Evolutionary conservation across 164 flowering plant genomes (phyloP), one percentile per base, ranked within the genome.

Genomic region (Cinnamomum micranthum): DNA sequence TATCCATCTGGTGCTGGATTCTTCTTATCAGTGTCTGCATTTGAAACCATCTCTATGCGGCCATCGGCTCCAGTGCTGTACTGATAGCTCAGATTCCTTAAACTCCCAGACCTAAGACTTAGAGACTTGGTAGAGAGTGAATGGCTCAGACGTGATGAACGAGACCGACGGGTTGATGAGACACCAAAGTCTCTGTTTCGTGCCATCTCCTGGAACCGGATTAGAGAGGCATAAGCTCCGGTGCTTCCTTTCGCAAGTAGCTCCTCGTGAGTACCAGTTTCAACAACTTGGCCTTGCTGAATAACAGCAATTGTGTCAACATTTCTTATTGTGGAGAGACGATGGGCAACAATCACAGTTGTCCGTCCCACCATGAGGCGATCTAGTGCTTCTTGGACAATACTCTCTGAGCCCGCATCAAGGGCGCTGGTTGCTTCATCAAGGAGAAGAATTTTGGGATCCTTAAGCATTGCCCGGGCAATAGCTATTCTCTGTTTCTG

Each of bases 371-470:
- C 91, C 98, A 94, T 94, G 59, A 96, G 87, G 7, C 98, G 91
- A 80, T 96, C 98, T 17, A 96, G 82, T 17, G 99, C 97, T 76
- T 96, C 98, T 71, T 96, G 99, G 62, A 96, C 99, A 52, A 93
- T 87, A 86, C 91, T 91, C 81, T 96, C 99, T 2, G 98, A 94
- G 55, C 91, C 86, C 52, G 97, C 94, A 79, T 96, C 99, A n/a
- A 96, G 95, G 19, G 99, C 99, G 77, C 99, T 96, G 6, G 99
- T 96, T 19, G 99, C 99, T 82, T 95, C 99, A 75, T 95, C 99
- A 20, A 95, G 95, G 25, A 95, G 97, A 13, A 95, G 93, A 74
- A 95, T 89, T 75, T 91, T 92, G 0, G 98, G 99, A 75, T 95
- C 80, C 80, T 92, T 95, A 70, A 93, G 74, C 98, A 95, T 92